These are phyloP conservation scores for Euphorbia neoarborescens DNA, from an alignment of 441 rosid genomes.

Conservation along the genomic window DNA sequence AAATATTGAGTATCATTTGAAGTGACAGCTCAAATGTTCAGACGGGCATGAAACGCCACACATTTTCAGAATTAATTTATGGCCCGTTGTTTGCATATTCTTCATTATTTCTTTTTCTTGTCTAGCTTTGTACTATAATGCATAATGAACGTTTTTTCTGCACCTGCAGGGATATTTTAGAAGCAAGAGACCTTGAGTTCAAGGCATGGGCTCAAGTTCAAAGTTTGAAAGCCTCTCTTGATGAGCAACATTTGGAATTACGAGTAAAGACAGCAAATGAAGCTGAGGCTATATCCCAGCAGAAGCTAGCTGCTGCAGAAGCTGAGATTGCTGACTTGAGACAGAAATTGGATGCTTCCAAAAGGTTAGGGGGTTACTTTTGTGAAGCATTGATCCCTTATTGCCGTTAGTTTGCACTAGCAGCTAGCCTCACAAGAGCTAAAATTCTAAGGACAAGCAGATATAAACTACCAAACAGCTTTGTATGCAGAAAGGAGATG, in stretches of 20 bases:
- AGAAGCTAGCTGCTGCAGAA: constrained; percentile 90
- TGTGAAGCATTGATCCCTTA: not conserved
- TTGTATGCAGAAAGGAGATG: not conserved
- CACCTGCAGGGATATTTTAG: constrained; percentile 56
- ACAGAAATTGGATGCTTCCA: constrained; percentile 70
- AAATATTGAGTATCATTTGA: not conserved
- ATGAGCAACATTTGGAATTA: constrained; percentile 76
- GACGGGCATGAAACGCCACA: constrained; percentile 1
- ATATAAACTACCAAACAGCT: not conserved
- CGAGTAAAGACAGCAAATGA: constrained; percentile 93
- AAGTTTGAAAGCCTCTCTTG: constrained; percentile 69
- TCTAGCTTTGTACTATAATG: not conserved
- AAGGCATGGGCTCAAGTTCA: constrained; percentile 80
- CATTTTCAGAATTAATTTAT: not conserved
- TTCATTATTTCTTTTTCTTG: constrained; percentile 2
- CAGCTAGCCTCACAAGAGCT: not conserved
- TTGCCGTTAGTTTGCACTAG: not conserved
- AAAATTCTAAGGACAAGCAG: too few relatives aligned
- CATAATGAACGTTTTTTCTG: constrained; percentile 16
- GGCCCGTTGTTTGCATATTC: not conserved
- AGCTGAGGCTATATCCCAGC: constrained; percentile 95
- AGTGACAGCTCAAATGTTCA: not conserved
- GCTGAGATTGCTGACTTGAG: constrained; percentile 93
- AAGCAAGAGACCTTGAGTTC: constrained; percentile 69
- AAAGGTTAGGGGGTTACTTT: constrained; percentile 43